Conservation (phyloP, 371 early-diverging fungal species). For the Polyrhizophydium stewartii region DNA sequence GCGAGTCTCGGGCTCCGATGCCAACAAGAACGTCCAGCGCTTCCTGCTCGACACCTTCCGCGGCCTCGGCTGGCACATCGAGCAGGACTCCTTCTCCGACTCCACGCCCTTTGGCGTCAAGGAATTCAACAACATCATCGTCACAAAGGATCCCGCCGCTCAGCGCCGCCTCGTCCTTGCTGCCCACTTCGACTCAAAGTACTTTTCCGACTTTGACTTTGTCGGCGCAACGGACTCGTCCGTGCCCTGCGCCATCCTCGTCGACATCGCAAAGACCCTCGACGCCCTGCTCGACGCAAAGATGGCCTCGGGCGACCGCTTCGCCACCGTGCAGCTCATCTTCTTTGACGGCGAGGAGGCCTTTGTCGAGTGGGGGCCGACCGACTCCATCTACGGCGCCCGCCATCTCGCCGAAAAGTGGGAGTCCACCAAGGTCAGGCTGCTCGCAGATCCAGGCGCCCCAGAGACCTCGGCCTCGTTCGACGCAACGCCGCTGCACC, state of each 20-base stretch:
- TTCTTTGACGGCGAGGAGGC: slow-evolving; percentile 99
- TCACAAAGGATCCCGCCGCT: slow-evolving; percentile 74
- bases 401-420: slow-evolving; percentile 60
- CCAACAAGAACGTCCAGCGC: slow-evolving; percentile 61
- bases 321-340: slow-evolving; percentile 74
- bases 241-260: slow-evolving; percentile 71
- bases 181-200: slow-evolving; percentile 91
- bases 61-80: slow-evolving; percentile 63
- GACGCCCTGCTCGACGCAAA: slow-evolving; percentile 29
- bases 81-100: slow-evolving; percentile 71
- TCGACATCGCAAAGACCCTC: slow-evolving; percentile 66
- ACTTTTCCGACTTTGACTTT: slow-evolving; percentile 40
- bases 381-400: slow-evolving; percentile 91
- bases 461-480: no score
- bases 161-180: slow-evolving; percentile 72
- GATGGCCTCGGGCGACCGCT: slow-evolving; percentile 15
- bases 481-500: slow-evolving; percentile 42
- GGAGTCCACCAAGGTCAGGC: slow-evolving; percentile 17
- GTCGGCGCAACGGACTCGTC: slow-evolving; percentile 52
- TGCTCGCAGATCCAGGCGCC: background rate
- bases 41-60: slow-evolving; percentile 62
- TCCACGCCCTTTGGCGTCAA: slow-evolving; percentile 72
- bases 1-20: slow-evolving; percentile 72
- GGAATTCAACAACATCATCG: slow-evolving; percentile 81
- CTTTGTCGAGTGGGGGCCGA: slow-evolving; percentile 66